Evolutionary conservation across 2,329 filamentous ascomycete genomes (phyloP).

Genomic region (Trichoderma guizhouense): DNA sequence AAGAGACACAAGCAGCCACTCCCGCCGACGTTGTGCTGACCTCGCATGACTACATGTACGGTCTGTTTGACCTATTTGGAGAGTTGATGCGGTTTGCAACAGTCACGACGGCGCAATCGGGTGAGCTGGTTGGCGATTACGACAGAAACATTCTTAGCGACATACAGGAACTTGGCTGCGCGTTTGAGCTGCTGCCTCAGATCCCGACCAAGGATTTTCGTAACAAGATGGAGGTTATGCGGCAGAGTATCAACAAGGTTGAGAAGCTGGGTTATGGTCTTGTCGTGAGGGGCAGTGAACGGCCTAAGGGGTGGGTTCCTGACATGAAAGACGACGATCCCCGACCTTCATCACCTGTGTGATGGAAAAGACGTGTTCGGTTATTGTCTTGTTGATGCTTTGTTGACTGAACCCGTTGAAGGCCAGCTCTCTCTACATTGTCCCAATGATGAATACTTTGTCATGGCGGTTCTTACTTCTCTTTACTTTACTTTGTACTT

Average conservation of each 20-base stretch:
- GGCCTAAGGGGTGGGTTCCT: slow-evolving; percentile 88
- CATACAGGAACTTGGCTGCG: slow-evolving; percentile 71
- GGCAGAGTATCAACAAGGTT: slow-evolving; percentile 86
- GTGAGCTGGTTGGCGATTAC: slow-evolving; percentile 44
- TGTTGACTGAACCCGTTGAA: not conserved
- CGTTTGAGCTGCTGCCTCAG: slow-evolving; percentile 71
- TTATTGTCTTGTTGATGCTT: not conserved
- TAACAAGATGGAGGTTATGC: slow-evolving; percentile 84
- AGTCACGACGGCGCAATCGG: slow-evolving; percentile 75
- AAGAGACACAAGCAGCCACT: slow-evolving; percentile 53
- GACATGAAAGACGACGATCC: slow-evolving; percentile 53
- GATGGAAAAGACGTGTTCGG: not conserved
- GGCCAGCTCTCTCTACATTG: not conserved
- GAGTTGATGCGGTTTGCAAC: slow-evolving; percentile 98
- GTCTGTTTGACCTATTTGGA: slow-evolving; percentile 88
- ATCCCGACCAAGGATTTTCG: slow-evolving; percentile 55
- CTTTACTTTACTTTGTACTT: not conserved
- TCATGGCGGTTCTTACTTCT: not conserved
- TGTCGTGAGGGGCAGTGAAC: slow-evolving; percentile 79
- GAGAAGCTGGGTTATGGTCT: slow-evolving; percentile 87
- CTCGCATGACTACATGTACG: slow-evolving; percentile 82
- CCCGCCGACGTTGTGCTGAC: slow-evolving; percentile 61
- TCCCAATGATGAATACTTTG: not conserved
- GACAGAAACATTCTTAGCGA: slow-evolving; percentile 69
- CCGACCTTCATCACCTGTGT: slow-evolving; percentile 30